phyloP scores from a whole-genome alignment of 257 asterid species.

The Fraxinus cuspidata region DNA sequence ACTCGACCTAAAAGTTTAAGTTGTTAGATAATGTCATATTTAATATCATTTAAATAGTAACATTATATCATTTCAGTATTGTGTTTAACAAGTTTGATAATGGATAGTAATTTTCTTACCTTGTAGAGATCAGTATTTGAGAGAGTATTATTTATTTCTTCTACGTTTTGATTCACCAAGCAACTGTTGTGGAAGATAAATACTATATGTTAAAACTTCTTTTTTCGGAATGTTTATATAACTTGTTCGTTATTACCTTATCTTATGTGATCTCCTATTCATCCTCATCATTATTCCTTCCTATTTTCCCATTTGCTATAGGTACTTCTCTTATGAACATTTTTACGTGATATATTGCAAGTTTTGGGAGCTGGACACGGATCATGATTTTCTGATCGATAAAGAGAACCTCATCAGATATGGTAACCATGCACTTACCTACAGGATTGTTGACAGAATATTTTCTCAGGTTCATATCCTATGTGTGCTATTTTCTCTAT shows the following conservation, averaged over 20 bases:
- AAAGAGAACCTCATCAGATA: constrained; percentile 97
- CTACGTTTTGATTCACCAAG: constrained; percentile 1
- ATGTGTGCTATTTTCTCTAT: constrained; percentile 23
- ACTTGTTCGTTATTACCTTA: constrained; percentile 7
- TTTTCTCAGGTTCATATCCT: constrained; percentile 85
- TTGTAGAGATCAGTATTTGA: constrained; percentile 14
- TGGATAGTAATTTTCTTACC: constrained; percentile 1
- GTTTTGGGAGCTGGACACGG: constrained; percentile 99
- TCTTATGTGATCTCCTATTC: constrained; percentile 7
- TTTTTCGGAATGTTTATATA: background rate
- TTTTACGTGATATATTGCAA: constrained; percentile 99
- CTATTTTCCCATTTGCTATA: constrained; percentile 39
- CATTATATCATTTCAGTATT: too few species aligned
- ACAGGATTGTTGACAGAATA: constrained; percentile 97
- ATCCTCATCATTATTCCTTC: constrained; percentile 13
- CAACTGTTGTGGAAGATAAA: constrained; percentile 5
- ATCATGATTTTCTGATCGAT: constrained; percentile 96
- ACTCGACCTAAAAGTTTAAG: too few species aligned
- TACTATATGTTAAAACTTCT: background rate
- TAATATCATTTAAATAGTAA: too few species aligned
- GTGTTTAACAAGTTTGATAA: background rate
- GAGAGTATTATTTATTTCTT: constrained; percentile 4
- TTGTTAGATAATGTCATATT: too few species aligned
- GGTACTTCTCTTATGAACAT: constrained; percentile 99
- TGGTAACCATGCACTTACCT: constrained; percentile 98